Evolutionary conservation across 1,284 basidiomycete species (phyloP).

Genomic region (Rhodotorula sp.): DNA sequence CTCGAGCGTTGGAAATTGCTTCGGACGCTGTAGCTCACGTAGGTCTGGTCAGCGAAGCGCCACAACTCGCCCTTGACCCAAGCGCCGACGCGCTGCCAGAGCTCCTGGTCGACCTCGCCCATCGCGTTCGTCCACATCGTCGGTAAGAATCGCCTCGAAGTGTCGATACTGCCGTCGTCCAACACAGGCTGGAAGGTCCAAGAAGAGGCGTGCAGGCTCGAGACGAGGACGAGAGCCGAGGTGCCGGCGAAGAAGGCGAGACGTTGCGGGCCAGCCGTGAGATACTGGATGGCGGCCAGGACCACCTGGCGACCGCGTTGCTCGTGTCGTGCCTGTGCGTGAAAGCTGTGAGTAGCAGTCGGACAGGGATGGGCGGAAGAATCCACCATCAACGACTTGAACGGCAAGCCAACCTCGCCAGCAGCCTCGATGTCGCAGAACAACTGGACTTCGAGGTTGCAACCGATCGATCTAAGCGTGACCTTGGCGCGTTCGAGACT

Average conservation of each 20-base stretch:
- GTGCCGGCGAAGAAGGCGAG: conserved; percentile 69
- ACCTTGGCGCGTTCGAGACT: neutral
- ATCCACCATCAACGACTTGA: neutral
- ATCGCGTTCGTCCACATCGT: conserved; percentile 14
- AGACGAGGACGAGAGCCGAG: conserved; percentile 55
- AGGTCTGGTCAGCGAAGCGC: neutral
- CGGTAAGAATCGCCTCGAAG: conserved; percentile 6
- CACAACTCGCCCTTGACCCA: conserved; percentile 25
- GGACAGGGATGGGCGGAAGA: no score
- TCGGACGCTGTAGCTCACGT: neutral
- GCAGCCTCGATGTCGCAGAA: neutral
- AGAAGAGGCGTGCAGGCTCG: conserved; percentile 53
- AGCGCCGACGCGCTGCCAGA: conserved; percentile 12
- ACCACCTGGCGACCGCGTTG: neutral
- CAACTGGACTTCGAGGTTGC: conserved; percentile 35
- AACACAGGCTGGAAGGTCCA: conserved; percentile 66
- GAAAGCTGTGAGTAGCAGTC: neutral
- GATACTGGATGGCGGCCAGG: conserved; percentile 53
- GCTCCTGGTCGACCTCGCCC: conserved; percentile 8
- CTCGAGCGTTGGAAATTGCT: no score
- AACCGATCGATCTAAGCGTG: conserved; percentile 45
- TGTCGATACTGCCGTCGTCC: neutral
- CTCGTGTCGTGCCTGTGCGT: neutral
- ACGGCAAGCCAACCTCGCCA: neutral
- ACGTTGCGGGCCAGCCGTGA: conserved; percentile 48